Evolutionary conservation across 2,329 filamentous ascomycete genomes (phyloP).

Genomic region (Coniosporium uncinatum): DNA sequence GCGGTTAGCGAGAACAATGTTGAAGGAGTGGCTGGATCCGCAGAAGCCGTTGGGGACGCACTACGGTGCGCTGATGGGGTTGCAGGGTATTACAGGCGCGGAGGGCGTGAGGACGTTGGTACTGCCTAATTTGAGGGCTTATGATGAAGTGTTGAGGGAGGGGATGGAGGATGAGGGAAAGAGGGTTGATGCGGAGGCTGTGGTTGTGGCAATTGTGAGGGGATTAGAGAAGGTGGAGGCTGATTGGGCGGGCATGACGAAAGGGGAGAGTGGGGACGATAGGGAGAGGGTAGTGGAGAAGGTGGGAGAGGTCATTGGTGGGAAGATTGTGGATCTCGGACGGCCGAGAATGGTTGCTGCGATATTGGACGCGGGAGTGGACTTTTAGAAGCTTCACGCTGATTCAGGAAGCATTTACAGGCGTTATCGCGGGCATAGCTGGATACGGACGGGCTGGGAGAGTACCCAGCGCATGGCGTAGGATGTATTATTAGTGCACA

Average conservation of each 20-base stretch:
- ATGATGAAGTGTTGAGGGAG: conserved; percentile 54
- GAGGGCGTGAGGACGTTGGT: conserved; percentile 60
- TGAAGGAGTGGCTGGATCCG: conserved; percentile 89
- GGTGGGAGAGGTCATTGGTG: conserved; percentile 35
- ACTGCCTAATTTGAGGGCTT: conserved; percentile 59
- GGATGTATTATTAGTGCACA: too few relatives aligned
- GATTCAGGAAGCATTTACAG: too few relatives aligned
- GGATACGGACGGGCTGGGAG: too few relatives aligned
- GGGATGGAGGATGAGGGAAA: conserved; percentile 47
- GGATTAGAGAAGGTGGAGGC: conserved; percentile 48
- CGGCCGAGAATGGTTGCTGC: conserved; percentile 25
- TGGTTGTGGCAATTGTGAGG: conserved; percentile 50
- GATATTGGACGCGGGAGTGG: not conserved
- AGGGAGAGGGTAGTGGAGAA: conserved; percentile 32
- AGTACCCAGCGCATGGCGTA: too few relatives aligned
- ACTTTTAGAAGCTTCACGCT: too few relatives aligned
- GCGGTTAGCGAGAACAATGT: conserved; percentile 82
- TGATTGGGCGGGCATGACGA: conserved; percentile 21
- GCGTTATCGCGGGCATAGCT: too few relatives aligned
- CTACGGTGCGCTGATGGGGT: conserved; percentile 81
- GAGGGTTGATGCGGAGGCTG: conserved; percentile 53
- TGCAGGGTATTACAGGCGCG: conserved; percentile 69
- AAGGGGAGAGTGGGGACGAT: conserved; percentile 11
- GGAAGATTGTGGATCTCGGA: conserved; percentile 29
- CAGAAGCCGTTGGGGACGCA: conserved; percentile 78